Evolutionary conservation across 306 rosid genomes (phyloP).

Genomic region (Echinosophora koreensis): DNA sequence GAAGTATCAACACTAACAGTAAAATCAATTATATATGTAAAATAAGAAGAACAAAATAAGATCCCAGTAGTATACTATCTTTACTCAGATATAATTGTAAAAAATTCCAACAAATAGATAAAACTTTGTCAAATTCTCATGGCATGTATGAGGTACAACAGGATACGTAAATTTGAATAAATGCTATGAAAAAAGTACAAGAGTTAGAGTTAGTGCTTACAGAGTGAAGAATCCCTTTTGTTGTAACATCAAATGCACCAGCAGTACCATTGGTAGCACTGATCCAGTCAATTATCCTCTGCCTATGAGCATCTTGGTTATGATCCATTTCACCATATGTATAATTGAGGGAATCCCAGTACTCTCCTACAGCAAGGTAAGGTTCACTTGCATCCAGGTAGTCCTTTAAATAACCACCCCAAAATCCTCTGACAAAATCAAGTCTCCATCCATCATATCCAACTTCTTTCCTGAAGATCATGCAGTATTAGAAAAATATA

Average conservation of each 20-base stretch:
- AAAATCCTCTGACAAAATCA: constrained; percentile 94
- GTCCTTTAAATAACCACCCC: constrained; percentile 94
- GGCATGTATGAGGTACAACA: constrained; percentile 4
- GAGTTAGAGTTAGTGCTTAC: constrained; percentile 61
- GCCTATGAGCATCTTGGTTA: constrained; percentile 95
- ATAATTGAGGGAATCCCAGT: constrained; percentile 92
- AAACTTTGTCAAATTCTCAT: background rate
- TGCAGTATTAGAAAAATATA: constrained; percentile 16
- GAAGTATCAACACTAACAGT: constrained; percentile 4
- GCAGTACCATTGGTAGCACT: constrained; percentile 75
- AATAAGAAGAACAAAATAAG: background rate
- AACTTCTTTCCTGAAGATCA: constrained; percentile 73
- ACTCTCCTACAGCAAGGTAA: constrained; percentile 85
- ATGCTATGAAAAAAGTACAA: constrained; percentile 10
- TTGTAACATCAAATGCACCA: constrained; percentile 93
- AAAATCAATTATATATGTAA: background rate
- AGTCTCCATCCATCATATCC: constrained; percentile 99
- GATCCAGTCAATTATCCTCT: constrained; percentile 93
- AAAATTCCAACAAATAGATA: background rate
- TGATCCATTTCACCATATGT: constrained; percentile 71
- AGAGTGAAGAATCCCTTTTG: constrained; percentile 90
- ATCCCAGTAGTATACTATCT: background rate
- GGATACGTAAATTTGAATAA: constrained; percentile 19
- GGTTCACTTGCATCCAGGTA: constrained; percentile 83
- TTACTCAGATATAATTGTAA: background rate